Evolutionary conservation across 306 rosid species (phyloP), one percentile per base, ranked within the genome.

Genomic region (Cicer cuneatum): DNA sequence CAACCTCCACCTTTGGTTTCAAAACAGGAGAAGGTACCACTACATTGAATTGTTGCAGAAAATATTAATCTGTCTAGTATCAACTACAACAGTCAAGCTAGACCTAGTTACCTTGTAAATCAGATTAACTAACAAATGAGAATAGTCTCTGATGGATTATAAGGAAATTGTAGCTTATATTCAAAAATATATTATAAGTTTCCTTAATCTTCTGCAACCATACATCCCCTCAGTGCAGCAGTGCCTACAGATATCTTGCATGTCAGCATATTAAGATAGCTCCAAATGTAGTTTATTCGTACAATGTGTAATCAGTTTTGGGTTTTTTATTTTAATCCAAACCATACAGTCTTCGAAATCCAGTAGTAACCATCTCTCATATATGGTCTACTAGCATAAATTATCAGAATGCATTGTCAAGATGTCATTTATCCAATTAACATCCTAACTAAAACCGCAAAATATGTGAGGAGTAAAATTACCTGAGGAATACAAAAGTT

Each of bases 401-500:
- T 56, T 39, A 35, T 53, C 48, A 64, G 37, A 65, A 78, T 59
- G 19, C 69, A 67, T 6, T 46, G 7, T 24, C 63, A 13, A 65
- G 43, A 73, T 59, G 41, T 62, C 47, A 49, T 66, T 39, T 42
- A 63, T 49, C 71, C 71, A 56, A 60, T 33, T 42, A 47, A 21
- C 48, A 52, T 46, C 47, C 51, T 66, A 67, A 65, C 15, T 29
- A 4, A 1, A 29, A 56, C 54, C 59, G 71, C 73, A 72, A 46
- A 76, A 49, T 16, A 63, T 49, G 33, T 10, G 21, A 71, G 75
- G 18, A 56, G 40, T 71, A 15, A 63, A 77, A 70, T 69, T 90
- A 94, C 98, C 97, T 94, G 94, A 61, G 98, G 98, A 79, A 94
- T 62, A 85, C 82, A 80, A 79, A 78, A 89, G 72, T 81, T 86